Evolutionary conservation across 1,139 yeast species (phyloP), one percentile per base, ranked within the genome.

Genomic region (Yamadazyma triangularis): DNA sequence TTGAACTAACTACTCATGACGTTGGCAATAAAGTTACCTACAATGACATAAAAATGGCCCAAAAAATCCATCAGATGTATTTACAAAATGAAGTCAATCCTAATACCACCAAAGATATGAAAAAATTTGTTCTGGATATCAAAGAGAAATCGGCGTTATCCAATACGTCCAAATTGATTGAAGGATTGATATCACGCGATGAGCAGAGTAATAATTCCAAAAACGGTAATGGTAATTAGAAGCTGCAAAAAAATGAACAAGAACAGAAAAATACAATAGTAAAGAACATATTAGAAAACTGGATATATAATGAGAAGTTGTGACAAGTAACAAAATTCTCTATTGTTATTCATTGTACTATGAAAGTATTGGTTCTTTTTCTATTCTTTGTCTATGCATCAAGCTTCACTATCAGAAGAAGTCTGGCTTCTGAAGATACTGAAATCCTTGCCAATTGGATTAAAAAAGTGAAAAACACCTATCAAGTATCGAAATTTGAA

Each of bases 1-100:
- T 85, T 3, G 63, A 66, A 19, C 53, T 84, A 25, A 73, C 81
- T 3, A 85, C 94, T 0, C 94, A 85, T 47, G 95, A 85, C 47
- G 60, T 66, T 0, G 64, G 60, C 0, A 65, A 66, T 25, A 71
- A 72, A 4, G 51, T 85, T 11, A 73, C 85, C 4, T 67, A 69
- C 12, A 49, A 68, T 21, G 95, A 85, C 47, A 45, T 83, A 24
- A 62, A 67, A 34, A 47, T 85, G 51, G 94, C 94, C 0, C 59
- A 58, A 28, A 48, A 27, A n/a, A 41, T 51, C 8, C 40, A 43
- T 11, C 29, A 41, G 10, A 30, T 30, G 6, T 50, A 35, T 24
- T 13, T 21, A n/a, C 16, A 25, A 8, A 24, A 32, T 4, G 29
- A 27, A 13, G 27, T 29, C 10, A 23, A 23, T 11, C 36, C 40